Conservation (phyloP, 139 green algal species). For the Chlamydomonas eustigma region DNA sequence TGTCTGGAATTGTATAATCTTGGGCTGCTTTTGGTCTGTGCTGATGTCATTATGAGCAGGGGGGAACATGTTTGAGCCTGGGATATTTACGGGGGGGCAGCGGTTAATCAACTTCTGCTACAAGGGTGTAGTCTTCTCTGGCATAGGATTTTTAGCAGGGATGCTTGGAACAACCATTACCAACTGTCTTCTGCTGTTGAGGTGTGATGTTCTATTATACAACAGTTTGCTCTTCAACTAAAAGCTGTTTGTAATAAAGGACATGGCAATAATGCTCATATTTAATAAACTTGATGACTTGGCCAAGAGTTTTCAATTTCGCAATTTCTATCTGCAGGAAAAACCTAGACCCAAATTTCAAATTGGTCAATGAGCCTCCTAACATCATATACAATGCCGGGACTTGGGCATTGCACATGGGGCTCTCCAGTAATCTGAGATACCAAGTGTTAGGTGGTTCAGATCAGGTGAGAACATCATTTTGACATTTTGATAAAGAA, state of each 20-base stretch:
- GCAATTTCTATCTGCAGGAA: too few species aligned
- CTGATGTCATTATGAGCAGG: too few species aligned
- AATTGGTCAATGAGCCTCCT: conserved; percentile 74
- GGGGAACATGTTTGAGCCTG: conserved; percentile 90
- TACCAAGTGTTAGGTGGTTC: conserved; percentile 93
- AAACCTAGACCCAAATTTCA: conserved; percentile 43
- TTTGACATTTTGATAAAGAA: too few species aligned
- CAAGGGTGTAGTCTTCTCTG: conserved; percentile 76
- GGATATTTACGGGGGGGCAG: conserved; percentile 49
- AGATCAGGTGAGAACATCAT: conserved; percentile 59
- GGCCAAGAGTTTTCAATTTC: too few species aligned
- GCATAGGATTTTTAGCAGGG: conserved; percentile 80
- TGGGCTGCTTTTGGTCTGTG: too few species aligned
- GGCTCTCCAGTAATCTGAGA: conserved; percentile 83
- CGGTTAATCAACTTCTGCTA: conserved; percentile 76
- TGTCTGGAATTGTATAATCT: too few species aligned
- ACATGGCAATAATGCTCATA: too few species aligned
- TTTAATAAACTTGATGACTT: too few species aligned
- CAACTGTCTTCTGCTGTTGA: conserved; percentile 71
- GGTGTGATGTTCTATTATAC: conserved; percentile 1
- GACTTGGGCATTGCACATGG: conserved; percentile 92
- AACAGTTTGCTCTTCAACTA: too few species aligned
- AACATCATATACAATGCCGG: conserved; percentile 79
- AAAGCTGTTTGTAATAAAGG: too few species aligned
- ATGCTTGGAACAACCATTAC: conserved; percentile 78